Conservation (phyloP, 2,329 filamentous ascomycete genomes). For the Chaetomium sp. region DNA sequence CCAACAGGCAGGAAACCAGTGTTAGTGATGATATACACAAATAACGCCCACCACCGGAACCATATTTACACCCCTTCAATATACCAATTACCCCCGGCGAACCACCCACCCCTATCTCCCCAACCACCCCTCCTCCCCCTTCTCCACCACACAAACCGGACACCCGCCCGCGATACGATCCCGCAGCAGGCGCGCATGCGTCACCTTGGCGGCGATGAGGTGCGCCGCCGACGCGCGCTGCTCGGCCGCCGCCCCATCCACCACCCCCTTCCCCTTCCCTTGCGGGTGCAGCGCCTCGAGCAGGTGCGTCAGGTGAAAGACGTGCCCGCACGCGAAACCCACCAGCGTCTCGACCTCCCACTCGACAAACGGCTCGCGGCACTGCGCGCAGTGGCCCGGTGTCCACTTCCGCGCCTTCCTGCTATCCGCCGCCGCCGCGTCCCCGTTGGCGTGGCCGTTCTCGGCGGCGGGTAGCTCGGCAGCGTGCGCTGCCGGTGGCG, state of each 20-base stretch:
- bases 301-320: slow-evolving; percentile 76
- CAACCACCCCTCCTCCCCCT: background rate
- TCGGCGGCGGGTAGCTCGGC: background rate
- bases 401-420: slow-evolving; percentile 43
- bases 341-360: slow-evolving; percentile 72
- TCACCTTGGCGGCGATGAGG: slow-evolving; percentile 82
- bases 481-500: background rate
- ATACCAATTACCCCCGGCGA: background rate
- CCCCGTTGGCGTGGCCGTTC: background rate
- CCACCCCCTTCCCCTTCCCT: slow-evolving; percentile 44
- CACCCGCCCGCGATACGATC: slow-evolving; percentile 69
- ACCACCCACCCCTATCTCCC: background rate
- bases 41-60: background rate
- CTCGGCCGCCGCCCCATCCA: slow-evolving; percentile 51
- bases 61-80: background rate
- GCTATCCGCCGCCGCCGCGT: slow-evolving; percentile 11
- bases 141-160: slow-evolving; percentile 53
- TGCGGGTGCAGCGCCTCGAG: slow-evolving; percentile 53
- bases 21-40: background rate
- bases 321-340: slow-evolving; percentile 80
- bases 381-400: slow-evolving; percentile 62
- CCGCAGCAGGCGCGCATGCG: slow-evolving; percentile 75
- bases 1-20: background rate
- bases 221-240: slow-evolving; percentile 43
- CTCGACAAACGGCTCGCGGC: slow-evolving; percentile 58